Evolutionary conservation across 768 basidiomycete species (phyloP), one percentile per base, ranked within the genome.

Genomic region (Amanita thiersii): DNA sequence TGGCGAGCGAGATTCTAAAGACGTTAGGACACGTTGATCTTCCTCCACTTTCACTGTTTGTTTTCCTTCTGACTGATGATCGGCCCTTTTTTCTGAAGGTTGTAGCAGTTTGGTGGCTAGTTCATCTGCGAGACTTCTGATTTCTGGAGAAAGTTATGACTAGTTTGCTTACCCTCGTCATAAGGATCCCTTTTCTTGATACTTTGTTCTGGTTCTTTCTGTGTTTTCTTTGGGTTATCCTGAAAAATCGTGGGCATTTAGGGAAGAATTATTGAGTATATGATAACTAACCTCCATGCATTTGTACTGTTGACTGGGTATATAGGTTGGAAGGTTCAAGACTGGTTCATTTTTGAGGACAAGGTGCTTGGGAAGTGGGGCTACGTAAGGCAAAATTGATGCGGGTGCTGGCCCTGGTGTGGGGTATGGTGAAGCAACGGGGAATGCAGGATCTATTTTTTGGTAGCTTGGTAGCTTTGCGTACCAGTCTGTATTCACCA

Each of bases 101-200:
- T 34, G 18, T 4, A 42, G 40, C 32, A 34, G 11, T 25, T 17
- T 24, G 9, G 20, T 25, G 6, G 23, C 19, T 34, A 34, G 23
- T 35, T 42, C 32, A 23, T 42, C 40, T 42, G 21, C n/a, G 3
- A 12, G 28, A 19, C 17, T 9, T 5, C 9, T 25, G 23, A 11
- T 25, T 7, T 17, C 11, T 5, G 12, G 9, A 30, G 24, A 28
- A 28, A 29, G 20, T 12, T 5, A 5, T 4, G 21, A 15, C 18
- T 20, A n/a, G 18, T 31, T 8, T 14, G 17, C 19, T 14, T 44
- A 11, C 43, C 43, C 30, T 44, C 35, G 3, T 17, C 35, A 37
- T 44, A 44, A 11, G 43, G 43, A 12, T 44, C 43, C 15, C 19
- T 37, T 44, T 44, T 44, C 6, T n/a, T n/a, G 17, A 37, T 30